Evolutionary conservation across 768 basidiomycete species (phyloP).

Genomic region (Clavulina sp.): DNA sequence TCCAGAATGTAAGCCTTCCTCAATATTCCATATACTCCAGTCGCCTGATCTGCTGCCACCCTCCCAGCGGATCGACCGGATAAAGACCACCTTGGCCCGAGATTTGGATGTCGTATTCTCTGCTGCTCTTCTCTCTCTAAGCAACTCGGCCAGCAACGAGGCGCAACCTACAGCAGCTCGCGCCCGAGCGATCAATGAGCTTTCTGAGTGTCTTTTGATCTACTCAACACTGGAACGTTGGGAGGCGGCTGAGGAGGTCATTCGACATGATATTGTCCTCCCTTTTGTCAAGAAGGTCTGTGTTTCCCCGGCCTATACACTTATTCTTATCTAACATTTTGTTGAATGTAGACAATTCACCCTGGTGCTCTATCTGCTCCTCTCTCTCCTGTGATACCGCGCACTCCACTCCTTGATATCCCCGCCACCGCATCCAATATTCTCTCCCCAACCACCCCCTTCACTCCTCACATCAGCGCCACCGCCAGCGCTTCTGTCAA

Average conservation of each 20-base stretch:
- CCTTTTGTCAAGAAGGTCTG: slow-evolving; percentile 61
- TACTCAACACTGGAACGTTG: slow-evolving; percentile 69
- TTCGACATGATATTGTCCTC: slow-evolving; percentile 52
- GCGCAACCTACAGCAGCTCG: slow-evolving; percentile 26
- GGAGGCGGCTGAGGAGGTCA: slow-evolving; percentile 76
- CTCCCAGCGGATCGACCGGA: slow-evolving; percentile 58
- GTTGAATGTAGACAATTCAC: slow-evolving; percentile 44
- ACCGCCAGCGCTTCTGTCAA: slow-evolving; percentile 19
- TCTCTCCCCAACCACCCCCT: slow-evolving; percentile 37
- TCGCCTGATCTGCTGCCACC: slow-evolving; percentile 15
- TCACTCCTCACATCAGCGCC: slow-evolving; percentile 32
- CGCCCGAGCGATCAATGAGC: slow-evolving; percentile 41
- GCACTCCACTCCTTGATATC: slow-evolving; percentile 38
- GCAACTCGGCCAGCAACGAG: slow-evolving; percentile 2
- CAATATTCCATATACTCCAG: slow-evolving; percentile 12
- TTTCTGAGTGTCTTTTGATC: slow-evolving; percentile 61
- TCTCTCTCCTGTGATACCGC: slow-evolving; percentile 58
- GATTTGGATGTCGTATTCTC: slow-evolving; percentile 76
- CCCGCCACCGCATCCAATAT: slow-evolving; percentile 24
- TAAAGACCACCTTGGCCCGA: slow-evolving; percentile 67
- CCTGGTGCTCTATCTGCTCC: slow-evolving; percentile 48
- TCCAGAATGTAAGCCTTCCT: slow-evolving; percentile 52
- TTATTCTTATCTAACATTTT: background rate
- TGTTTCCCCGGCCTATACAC: background rate
- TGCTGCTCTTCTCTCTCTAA: slow-evolving; percentile 33